These are phyloP conservation scores for Microbotryomycetes sp. DNA, from an alignment of 1,284 basidiomycete species.

Conservation along the genomic window DNA sequence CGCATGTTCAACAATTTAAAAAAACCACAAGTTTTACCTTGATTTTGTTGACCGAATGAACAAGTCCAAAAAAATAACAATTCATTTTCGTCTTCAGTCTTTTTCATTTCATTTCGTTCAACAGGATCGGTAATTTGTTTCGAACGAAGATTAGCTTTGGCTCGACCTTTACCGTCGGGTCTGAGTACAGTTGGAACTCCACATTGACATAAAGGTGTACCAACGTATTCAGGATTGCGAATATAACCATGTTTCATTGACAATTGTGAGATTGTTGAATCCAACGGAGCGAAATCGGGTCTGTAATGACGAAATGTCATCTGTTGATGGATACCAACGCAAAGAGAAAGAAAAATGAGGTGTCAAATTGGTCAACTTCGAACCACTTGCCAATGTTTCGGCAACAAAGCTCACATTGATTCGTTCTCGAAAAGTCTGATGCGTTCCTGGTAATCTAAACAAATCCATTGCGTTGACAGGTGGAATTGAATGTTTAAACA, in stretches of 20 bases:
- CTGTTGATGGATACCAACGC: conserved; percentile 1
- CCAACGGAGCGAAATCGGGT: conserved; percentile 67
- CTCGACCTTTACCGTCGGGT: conserved; percentile 52
- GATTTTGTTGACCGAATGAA: conserved; percentile 70
- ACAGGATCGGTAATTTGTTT: conserved; percentile 13
- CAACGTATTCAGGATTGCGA: conserved; percentile 31
- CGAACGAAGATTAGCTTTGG: conserved; percentile 1
- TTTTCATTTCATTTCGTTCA: not conserved
- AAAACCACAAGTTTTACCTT: conserved; percentile 73
- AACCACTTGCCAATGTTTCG: not conserved
- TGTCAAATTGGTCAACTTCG: not conserved
- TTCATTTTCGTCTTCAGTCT: conserved; percentile 42
- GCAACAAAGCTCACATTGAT: conserved; percentile 32
- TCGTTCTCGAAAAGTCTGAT: conserved; percentile 23
- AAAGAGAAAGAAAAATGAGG: not conserved
- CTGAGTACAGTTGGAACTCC: conserved; percentile 66
- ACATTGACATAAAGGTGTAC: conserved; percentile 61
- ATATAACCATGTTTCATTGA: not conserved
- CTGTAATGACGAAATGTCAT: conserved; percentile 56
- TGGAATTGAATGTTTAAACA: conserved; percentile 57
- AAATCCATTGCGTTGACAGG: conserved; percentile 31
- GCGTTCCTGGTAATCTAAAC: conserved; percentile 20
- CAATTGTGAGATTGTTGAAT: conserved; percentile 50
- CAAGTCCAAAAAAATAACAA: conserved; percentile 78
- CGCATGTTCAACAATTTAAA: conserved; percentile 65